These are phyloP conservation scores for Colletotrichum spinosum DNA, from an alignment of 2,329 filamentous ascomycete species.

Conservation along the genomic window DNA sequence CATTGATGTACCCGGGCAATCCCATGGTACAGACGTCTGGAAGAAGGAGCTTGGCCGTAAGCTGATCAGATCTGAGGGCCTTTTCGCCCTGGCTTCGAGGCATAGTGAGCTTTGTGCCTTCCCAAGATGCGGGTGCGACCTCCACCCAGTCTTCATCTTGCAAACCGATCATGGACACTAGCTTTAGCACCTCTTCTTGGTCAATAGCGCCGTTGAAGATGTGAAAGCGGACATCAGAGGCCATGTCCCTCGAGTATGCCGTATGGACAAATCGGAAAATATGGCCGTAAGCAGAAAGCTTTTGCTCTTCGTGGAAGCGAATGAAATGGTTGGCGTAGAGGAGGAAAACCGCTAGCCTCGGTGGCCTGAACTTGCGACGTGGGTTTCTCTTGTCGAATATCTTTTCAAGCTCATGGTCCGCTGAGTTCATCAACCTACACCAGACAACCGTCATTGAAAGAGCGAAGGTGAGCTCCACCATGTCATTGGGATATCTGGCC, in stretches of 20 bases:
- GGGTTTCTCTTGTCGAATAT: too few relatives aligned
- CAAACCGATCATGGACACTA: neutral
- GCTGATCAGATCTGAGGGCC: neutral
- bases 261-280: neutral
- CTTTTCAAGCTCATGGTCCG: too few relatives aligned
- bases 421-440: neutral
- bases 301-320: conserved; percentile 6
- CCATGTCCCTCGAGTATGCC: neutral
- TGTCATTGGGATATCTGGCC: neutral
- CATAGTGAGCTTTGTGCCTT: conserved; percentile 3
- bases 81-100: neutral
- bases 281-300: conserved; percentile 6
- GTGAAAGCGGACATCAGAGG: neutral
- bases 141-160: conserved; percentile 1
- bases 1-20: neutral
- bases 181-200: neutral
- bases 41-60: conserved; percentile 2
- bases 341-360: neutral
- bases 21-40: conserved; percentile 10
- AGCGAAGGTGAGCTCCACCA: conserved; percentile 2
- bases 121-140: conserved; percentile 12
- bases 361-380: too few relatives aligned
- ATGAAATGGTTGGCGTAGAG: conserved; percentile 11
- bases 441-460: conserved; percentile 1
- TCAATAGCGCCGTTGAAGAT: neutral